Percentiles rank a stretch among this genome's conserved stretches.
phyloP scores from a whole-genome alignment of 2,329 filamentous ascomycete genomes.

The Graphiopsis chlorocephala region DNA sequence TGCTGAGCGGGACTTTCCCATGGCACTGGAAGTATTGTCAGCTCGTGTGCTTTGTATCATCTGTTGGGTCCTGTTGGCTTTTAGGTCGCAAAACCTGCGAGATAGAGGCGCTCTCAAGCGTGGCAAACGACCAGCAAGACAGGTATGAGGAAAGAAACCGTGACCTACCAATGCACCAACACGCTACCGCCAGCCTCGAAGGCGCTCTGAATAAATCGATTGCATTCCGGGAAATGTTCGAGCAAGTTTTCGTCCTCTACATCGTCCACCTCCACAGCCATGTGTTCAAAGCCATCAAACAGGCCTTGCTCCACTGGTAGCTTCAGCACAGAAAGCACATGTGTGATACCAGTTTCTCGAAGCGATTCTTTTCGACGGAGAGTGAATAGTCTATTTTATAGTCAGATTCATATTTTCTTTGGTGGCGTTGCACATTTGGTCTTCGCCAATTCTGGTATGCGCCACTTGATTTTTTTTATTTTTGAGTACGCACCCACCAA shows the following conservation, averaged over 20 bases:
- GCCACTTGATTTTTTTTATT: neutral
- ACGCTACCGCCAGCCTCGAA: constrained; percentile 62
- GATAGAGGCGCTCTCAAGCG: neutral
- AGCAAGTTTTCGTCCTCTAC: constrained; percentile 85
- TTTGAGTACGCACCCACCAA: constrained; percentile 65
- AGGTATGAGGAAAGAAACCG: neutral
- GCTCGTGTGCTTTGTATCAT: neutral
- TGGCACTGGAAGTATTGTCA: constrained; percentile 62
- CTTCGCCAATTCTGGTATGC: constrained; percentile 18
- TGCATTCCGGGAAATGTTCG: constrained; percentile 69
- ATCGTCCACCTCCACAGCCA: constrained; percentile 84
- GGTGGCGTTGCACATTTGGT: neutral
- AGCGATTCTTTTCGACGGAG: constrained; percentile 70
- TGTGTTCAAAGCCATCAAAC: constrained; percentile 64
- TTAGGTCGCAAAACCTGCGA: neutral
- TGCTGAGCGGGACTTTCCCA: constrained; percentile 92
- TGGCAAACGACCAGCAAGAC: neutral
- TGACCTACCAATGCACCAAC: constrained; percentile 57
- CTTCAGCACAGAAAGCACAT: constrained; percentile 80
- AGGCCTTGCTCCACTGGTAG: constrained; percentile 56
- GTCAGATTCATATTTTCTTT: constrained; percentile 26
- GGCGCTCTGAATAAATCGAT: constrained; percentile 72
- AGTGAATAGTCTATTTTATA: constrained; percentile 66
- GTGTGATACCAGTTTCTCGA: constrained; percentile 73
- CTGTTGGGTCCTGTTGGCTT: neutral